Evolutionary conservation across 805 yeast species (phyloP), one percentile per base, ranked within the genome.

Genomic region (Cyberlindnera meyerae): DNA sequence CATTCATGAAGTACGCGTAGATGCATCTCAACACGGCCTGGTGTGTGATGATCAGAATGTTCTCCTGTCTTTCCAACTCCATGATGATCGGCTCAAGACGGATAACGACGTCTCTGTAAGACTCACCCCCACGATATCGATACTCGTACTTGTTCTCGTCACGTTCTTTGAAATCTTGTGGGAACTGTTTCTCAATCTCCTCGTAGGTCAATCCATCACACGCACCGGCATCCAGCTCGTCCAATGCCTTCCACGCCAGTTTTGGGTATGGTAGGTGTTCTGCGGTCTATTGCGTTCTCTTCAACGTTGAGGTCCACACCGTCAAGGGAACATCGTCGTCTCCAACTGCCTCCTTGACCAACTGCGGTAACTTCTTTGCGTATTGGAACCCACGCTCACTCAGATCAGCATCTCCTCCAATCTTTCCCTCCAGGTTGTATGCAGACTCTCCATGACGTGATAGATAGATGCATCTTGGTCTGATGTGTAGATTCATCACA

Each of bases 161-260:
- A 42, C 99, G 75, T 7, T 96, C 96, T 49, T 78, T 83, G 65
- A 93, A 93, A 55, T 93, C 99, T 46, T 87, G 96, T 0, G 98
- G 98, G 58, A 79, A 89, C 44, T 71, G 61, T 22, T 72, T 64
- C 51, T 86, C 94, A 52, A 90, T 87, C 44, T 90, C 96, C 48
- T 89, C 96, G 57, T 90, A 90, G 0, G 98, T 90, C 75, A 90
- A 74, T 6, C 97, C 97, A 61, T 90, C 98, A 60, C 97, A 90
- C 17, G 86, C 89, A 9, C 98, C 98, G 0, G 97, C 97, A 59
- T 90, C 97, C 44, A 90, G 73, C 63, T 90, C 98, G 59, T 90
- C 97, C 49, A 90, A 67, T 1, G 97, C 97, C 61, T 93, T 93
- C 99, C 98, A 90, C 45, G 81, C 82, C 47, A 88, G 68, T 57